Conservation (phyloP, 768 basidiomycete genomes). For the Piloderma croceum region DNA sequence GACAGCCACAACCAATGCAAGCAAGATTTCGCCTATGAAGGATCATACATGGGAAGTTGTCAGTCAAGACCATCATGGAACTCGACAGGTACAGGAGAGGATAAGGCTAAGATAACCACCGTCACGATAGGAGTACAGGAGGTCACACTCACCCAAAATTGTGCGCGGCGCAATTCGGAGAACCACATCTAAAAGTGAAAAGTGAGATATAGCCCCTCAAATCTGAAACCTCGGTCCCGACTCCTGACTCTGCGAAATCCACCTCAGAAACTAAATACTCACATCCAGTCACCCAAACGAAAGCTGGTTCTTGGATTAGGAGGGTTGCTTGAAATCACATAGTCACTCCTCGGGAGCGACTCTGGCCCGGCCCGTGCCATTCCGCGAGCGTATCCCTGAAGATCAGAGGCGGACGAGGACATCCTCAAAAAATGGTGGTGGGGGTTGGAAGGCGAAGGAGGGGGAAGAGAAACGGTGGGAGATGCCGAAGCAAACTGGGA, state of each 20-base stretch:
- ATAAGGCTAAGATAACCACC: too few relatives aligned
- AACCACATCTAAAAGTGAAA: conserved; percentile 67
- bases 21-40: conserved; percentile 64
- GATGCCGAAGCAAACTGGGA: conserved; percentile 14
- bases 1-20: conserved; percentile 74
- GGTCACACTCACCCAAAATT: conserved; percentile 70
- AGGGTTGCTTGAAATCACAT: conserved; percentile 62
- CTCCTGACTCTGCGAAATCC: too few relatives aligned
- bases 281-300: conserved; percentile 75
- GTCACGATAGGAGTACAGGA: neutral
- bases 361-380: conserved; percentile 1
- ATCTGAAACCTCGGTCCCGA: too few relatives aligned
- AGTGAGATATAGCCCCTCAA: too few relatives aligned
- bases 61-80: conserved; percentile 25
- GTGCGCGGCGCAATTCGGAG: conserved; percentile 68
- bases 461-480: conserved; percentile 8
- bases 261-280: conserved; percentile 31
- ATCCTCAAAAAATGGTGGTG: conserved; percentile 22
- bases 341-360: conserved; percentile 27
- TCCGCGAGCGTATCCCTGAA: conserved; percentile 19
- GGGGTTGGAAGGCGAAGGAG: conserved; percentile 10
- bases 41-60: conserved; percentile 45
- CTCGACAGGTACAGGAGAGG: conserved; percentile 5
- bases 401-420: conserved; percentile 29
- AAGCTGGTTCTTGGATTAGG: conserved; percentile 66